These are phyloP conservation scores for Sesbania bispinosa DNA, from an alignment of 306 rosid genomes.

Conservation along the genomic window DNA sequence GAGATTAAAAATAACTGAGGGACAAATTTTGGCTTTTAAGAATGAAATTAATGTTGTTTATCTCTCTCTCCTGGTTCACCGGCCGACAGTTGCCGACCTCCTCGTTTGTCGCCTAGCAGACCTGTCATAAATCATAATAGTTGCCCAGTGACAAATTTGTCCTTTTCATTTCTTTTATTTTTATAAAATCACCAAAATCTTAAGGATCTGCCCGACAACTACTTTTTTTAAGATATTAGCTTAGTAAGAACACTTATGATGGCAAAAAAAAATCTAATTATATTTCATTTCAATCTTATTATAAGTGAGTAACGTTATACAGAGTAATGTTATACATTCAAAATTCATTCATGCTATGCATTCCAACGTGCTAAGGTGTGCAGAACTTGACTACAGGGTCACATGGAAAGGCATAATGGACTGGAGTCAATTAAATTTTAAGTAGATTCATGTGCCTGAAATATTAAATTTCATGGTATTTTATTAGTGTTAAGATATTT, in stretches of 20 bases:
- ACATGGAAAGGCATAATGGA: conserved; percentile 25
- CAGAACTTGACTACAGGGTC: conserved; percentile 8
- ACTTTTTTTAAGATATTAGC: no score
- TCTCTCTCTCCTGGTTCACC: conserved; percentile 57
- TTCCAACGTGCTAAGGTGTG: conserved; percentile 15
- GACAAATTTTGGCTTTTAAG: conserved; percentile 15
- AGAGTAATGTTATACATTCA: neutral
- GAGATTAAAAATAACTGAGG: neutral
- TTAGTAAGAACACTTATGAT: no score
- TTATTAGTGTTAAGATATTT: neutral
- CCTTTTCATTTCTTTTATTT: no score
- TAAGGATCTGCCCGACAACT: no score
- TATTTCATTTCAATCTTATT: no score
- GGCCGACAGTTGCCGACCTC: conserved; percentile 96
- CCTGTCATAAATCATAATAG: conserved; percentile 46
- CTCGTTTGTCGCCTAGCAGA: conserved; percentile 53
- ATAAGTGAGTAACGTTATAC: no score
- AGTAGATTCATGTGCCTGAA: conserved; percentile 17
- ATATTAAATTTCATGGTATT: neutral
- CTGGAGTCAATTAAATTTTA: neutral
- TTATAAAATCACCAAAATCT: no score
- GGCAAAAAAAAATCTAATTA: no score
- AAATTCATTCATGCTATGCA: neutral
- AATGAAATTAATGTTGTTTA: conserved; percentile 4
- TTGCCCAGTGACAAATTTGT: conserved; percentile 30